phyloP scores from a whole-genome alignment of 2,329 filamentous ascomycete genomes.

The Thermothelomyces thermophilus region DNA sequence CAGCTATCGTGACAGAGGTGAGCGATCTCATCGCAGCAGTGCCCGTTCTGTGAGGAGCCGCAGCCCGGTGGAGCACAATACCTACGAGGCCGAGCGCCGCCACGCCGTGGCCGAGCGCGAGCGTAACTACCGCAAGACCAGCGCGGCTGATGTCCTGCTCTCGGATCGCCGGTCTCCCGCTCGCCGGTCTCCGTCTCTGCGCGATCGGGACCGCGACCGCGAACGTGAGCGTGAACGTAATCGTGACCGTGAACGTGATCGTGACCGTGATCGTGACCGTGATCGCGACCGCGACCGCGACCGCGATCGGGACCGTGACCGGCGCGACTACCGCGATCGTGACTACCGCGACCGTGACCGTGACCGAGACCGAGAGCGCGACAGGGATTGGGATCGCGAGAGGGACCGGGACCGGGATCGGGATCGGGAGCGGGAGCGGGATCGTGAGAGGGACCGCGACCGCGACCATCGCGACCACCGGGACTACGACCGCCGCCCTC shows the following conservation, averaged over 20 bases:
- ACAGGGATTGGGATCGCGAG: conserved; percentile 32
- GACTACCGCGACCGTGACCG: conserved; percentile 31
- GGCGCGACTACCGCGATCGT: conserved; percentile 29
- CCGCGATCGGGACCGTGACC: conserved; percentile 30
- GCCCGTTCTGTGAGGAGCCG: conserved; percentile 61
- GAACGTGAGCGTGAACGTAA: conserved; percentile 36
- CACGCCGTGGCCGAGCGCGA: conserved; percentile 92
- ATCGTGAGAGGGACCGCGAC: conserved; percentile 34
- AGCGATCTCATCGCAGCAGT: conserved; percentile 55
- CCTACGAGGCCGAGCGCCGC: conserved; percentile 90
- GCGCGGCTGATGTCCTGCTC: conserved; percentile 58
- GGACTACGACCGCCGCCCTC: conserved; percentile 42
- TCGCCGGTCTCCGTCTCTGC: conserved; percentile 19
- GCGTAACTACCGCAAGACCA: conserved; percentile 80
- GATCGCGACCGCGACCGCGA: conserved; percentile 35
- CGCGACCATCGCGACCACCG: conserved; percentile 30
- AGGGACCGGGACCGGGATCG: conserved; percentile 23
- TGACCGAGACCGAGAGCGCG: conserved; percentile 26
- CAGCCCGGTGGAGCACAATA: conserved; percentile 78
- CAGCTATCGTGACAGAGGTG: conserved; percentile 53
- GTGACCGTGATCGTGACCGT: conserved; percentile 27
- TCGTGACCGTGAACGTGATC: conserved; percentile 25
- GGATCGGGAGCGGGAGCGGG: conserved; percentile 22
- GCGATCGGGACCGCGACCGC: conserved; percentile 30
- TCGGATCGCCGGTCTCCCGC: conserved; percentile 45